Percentiles rank a stretch among this genome's conserved stretches.
phyloP scores from a whole-genome alignment of 2,329 filamentous ascomycete genomes.

The Scorias spongiosa region DNA sequence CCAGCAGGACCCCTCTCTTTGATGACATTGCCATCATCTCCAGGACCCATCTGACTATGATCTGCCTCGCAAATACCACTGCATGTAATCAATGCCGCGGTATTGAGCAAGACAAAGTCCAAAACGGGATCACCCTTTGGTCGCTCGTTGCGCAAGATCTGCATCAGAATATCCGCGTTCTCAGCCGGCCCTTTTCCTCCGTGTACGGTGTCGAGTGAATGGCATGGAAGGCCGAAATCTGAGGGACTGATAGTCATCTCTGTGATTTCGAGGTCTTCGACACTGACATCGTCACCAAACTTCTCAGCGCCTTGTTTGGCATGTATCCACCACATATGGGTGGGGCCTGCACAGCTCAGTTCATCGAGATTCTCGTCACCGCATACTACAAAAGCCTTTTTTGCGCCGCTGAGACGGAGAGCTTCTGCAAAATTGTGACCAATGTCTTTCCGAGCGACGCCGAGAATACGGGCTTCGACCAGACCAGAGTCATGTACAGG shows the following conservation, averaged over 20 bases:
- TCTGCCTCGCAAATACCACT: slow-evolving; percentile 79
- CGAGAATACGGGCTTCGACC: slow-evolving; percentile 83
- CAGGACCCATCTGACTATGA: slow-evolving; percentile 60
- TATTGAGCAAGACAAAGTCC: slow-evolving; percentile 89
- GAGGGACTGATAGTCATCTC: slow-evolving; percentile 63
- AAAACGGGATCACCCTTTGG: slow-evolving; percentile 67
- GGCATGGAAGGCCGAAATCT: slow-evolving; percentile 72
- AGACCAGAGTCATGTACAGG: slow-evolving; percentile 56
- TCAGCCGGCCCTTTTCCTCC: slow-evolving; percentile 73
- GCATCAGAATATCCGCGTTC: slow-evolving; percentile 72
- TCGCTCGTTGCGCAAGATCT: slow-evolving; percentile 59
- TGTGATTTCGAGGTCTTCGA: slow-evolving; percentile 44
- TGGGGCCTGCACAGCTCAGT: slow-evolving; percentile 76
- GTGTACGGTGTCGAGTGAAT: slow-evolving; percentile 63
- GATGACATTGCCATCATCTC: slow-evolving; percentile 68
- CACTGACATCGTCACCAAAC: slow-evolving; percentile 24
- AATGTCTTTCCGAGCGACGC: slow-evolving; percentile 75
- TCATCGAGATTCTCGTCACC: slow-evolving; percentile 93
- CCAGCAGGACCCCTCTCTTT: slow-evolving; percentile 71
- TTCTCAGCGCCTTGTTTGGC: slow-evolving; percentile 10
- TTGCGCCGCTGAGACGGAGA: slow-evolving; percentile 56
- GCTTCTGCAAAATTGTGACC: slow-evolving; percentile 83
- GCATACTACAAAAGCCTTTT: slow-evolving; percentile 80
- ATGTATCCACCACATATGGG: slow-evolving; percentile 62
- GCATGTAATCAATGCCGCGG: slow-evolving; percentile 72